A percentile compares a stretch with the other conserved stretches of the same genome.
Conservation (phyloP, 164 flowering plant species). For the Aristolochia contorta region DNA sequence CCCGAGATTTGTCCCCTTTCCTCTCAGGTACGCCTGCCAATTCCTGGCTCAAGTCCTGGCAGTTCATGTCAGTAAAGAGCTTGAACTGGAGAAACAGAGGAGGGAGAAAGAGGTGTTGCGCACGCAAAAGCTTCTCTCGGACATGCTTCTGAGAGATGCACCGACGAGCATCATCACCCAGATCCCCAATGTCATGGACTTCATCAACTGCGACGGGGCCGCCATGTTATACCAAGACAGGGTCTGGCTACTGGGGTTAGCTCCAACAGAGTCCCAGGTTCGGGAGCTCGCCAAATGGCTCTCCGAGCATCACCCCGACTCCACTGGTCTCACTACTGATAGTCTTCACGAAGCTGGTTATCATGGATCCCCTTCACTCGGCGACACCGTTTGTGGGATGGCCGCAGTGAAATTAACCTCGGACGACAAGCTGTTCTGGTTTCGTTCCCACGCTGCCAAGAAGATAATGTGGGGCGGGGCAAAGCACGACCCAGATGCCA, state of each 20-base stretch:
- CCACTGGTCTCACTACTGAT: slow-evolving; percentile 65
- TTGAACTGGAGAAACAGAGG: slow-evolving; percentile 42
- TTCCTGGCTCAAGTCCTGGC: too few relatives aligned
- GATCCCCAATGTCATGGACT: slow-evolving; percentile 66
- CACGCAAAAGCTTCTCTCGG: slow-evolving; percentile 56
- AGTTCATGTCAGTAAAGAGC: slow-evolving; percentile 36
- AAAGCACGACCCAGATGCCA: slow-evolving; percentile 17
- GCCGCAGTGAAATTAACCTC: slow-evolving; percentile 40
- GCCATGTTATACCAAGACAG: slow-evolving; percentile 42
- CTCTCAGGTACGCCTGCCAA: too few relatives aligned
- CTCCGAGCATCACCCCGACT: slow-evolving; percentile 38
- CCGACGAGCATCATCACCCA: slow-evolving; percentile 57
- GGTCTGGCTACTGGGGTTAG: slow-evolving; percentile 46
- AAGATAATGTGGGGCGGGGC: slow-evolving; percentile 33
- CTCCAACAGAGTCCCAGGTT: slow-evolving; percentile 62
- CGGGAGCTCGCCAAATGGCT: slow-evolving; percentile 60
- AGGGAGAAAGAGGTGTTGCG: slow-evolving; percentile 44
- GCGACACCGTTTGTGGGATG: slow-evolving; percentile 76
- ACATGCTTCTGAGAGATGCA: slow-evolving; percentile 64
- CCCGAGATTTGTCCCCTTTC: too few relatives aligned
- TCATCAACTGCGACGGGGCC: slow-evolving; percentile 75
- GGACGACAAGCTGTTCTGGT: slow-evolving; percentile 51
- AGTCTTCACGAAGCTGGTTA: slow-evolving; percentile 55
- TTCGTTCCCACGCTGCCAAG: slow-evolving; percentile 24
- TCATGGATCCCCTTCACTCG: slow-evolving; percentile 47